phyloP scores from a whole-genome alignment of 306 rosid species.

The Boehmeria nivea region DNA sequence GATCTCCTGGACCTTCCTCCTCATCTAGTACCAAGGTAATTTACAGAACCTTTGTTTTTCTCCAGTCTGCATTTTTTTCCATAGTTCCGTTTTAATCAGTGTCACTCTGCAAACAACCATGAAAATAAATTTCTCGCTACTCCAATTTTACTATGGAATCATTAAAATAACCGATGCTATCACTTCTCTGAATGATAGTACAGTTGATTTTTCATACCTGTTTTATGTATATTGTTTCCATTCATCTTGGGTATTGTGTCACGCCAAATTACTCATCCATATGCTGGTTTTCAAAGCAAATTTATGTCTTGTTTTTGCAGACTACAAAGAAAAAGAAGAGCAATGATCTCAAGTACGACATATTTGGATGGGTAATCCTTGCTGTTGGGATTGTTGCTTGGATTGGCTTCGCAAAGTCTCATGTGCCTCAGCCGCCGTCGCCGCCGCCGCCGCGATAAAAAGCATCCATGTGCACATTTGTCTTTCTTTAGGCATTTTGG shows the following conservation, averaged over 20 bases:
- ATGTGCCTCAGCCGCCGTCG: conserved; percentile 45
- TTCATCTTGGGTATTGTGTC: not conserved
- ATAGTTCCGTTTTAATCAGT: not conserved
- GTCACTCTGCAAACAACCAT: not conserved
- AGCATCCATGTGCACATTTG: too few species aligned
- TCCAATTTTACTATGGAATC: too few species aligned
- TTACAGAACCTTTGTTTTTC: not conserved
- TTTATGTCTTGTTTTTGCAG: conserved; percentile 26
- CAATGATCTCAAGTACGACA: conserved; percentile 57
- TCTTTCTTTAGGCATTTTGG: not conserved
- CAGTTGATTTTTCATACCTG: too few species aligned
- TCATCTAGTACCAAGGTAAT: conserved; percentile 62
- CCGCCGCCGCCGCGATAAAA: conserved; percentile 49
- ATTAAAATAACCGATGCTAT: too few species aligned
- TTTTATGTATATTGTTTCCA: too few species aligned
- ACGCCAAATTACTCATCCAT: too few species aligned
- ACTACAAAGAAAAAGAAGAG: conserved; percentile 48
- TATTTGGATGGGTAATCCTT: conserved; percentile 74
- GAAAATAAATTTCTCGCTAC: too few species aligned
- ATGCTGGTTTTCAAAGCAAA: not conserved
- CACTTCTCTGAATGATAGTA: too few species aligned
- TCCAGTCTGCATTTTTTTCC: conserved; percentile 2
- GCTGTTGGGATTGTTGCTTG: conserved; percentile 60
- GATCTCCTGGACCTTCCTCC: conserved; percentile 55
- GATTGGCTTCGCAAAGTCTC: conserved; percentile 56